Conservation (phyloP, 768 basidiomycete species). For the Boletus barrowsii region DNA sequence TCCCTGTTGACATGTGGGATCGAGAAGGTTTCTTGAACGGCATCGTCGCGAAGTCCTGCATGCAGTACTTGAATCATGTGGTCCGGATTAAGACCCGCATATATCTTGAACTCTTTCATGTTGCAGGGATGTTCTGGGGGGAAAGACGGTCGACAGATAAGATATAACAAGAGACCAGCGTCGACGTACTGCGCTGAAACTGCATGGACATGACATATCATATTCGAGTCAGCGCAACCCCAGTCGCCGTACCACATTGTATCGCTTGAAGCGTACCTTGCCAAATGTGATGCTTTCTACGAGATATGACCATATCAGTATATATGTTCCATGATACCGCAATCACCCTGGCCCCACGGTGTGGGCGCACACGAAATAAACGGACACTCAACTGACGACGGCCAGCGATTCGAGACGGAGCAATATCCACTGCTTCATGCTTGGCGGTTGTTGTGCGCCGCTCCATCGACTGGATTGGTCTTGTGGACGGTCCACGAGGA, state of each 20-base stretch:
- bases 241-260: background rate
- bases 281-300: slow-evolving; percentile 76
- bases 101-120: slow-evolving; percentile 79
- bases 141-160: background rate
- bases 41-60: slow-evolving; percentile 62
- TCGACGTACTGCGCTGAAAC: slow-evolving; percentile 29
- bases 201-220: background rate
- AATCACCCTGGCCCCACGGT: background rate
- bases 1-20: slow-evolving; percentile 53
- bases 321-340: too few relatives aligned
- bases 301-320: background rate
- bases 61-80: slow-evolving; percentile 68
- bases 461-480: slow-evolving; percentile 78
- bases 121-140: slow-evolving; percentile 79
- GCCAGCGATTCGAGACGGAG: slow-evolving; percentile 57
- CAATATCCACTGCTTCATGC: slow-evolving; percentile 67
- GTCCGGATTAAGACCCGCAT: slow-evolving; percentile 60
- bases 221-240: background rate
- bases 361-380: background rate
- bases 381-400: slow-evolving; percentile 59
- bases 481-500: slow-evolving; percentile 57
- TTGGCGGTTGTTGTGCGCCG: slow-evolving; percentile 55
- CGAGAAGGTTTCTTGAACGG: slow-evolving; percentile 59
- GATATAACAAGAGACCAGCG: background rate
- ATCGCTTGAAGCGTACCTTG: slow-evolving; percentile 47